phyloP scores from a whole-genome alignment of 2,329 filamentous ascomycete species.

The Trichoderma sp. region DNA sequence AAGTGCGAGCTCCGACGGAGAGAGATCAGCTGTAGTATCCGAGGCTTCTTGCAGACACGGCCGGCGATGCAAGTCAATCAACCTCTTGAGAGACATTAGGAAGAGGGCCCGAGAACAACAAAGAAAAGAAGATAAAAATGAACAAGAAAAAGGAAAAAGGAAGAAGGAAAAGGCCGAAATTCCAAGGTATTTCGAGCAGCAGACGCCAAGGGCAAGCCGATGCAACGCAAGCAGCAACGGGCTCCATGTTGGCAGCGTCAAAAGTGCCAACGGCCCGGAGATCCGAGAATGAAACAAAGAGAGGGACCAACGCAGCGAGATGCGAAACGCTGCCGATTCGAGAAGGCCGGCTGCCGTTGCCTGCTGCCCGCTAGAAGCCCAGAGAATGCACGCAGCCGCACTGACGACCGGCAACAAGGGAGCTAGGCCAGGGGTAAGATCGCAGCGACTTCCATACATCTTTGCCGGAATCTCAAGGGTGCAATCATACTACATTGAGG shows the following conservation, averaged over 20 bases:
- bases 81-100: no score
- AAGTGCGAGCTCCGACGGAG: no score
- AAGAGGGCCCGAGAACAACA: background rate
- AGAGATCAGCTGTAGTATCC: no score
- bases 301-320: constrained; percentile 3
- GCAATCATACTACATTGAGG: background rate
- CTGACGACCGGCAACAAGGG: constrained; percentile 19
- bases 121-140: no score
- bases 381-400: constrained; percentile 23
- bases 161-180: background rate
- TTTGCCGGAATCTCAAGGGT: constrained; percentile 12
- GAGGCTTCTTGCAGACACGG: no score
- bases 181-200: background rate
- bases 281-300: constrained; percentile 10
- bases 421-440: constrained; percentile 16
- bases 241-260: constrained; percentile 2
- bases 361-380: constrained; percentile 6
- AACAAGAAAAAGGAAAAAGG: no score
- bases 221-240: background rate
- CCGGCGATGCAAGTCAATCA: no score
- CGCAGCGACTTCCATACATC: constrained; percentile 18
- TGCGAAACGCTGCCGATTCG: constrained; percentile 22
- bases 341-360: constrained; percentile 9
- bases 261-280: constrained; percentile 18
- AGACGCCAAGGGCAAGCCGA: background rate